Evolutionary conservation across 1,139 yeast genomes (phyloP).

Genomic region (Arxiozyma bovina): DNA sequence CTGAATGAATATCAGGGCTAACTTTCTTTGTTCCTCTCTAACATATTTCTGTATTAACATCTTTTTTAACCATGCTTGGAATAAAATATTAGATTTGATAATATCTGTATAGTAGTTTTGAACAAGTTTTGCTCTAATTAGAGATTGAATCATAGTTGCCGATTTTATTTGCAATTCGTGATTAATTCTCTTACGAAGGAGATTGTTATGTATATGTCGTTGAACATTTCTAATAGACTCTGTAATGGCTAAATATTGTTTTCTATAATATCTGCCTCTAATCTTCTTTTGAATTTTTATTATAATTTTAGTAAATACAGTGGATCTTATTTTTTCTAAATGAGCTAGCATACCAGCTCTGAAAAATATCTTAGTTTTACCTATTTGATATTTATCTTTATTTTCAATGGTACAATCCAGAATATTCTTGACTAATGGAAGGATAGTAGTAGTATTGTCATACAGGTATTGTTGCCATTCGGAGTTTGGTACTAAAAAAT

Average conservation of each 20-base stretch:
- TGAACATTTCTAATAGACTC: slow-evolving; percentile 52
- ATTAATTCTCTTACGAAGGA: slow-evolving; percentile 51
- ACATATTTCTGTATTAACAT: slow-evolving; percentile 46
- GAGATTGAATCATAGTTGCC: slow-evolving; percentile 65
- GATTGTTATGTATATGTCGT: slow-evolving; percentile 52
- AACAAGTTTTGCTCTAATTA: slow-evolving; percentile 52
- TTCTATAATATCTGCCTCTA: slow-evolving; percentile 57
- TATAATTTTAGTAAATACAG: slow-evolving; percentile 69
- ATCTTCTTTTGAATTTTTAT: slow-evolving; percentile 79
- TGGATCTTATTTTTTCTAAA: slow-evolving; percentile 76
- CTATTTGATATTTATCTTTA: slow-evolving; percentile 66
- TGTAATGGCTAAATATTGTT: slow-evolving; percentile 48
- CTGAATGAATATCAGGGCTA: slow-evolving; percentile 64
- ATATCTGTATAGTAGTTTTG: slow-evolving; percentile 39
- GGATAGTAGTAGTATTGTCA: slow-evolving; percentile 47
- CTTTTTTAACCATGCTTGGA: slow-evolving; percentile 70
- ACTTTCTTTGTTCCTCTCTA: slow-evolving; percentile 41
- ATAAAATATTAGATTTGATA: slow-evolving; percentile 44
- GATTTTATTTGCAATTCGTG: slow-evolving; percentile 53
- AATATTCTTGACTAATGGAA: slow-evolving; percentile 58
- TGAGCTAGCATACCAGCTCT: slow-evolving; percentile 94
- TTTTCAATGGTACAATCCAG: slow-evolving; percentile 56
- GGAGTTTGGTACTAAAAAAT: slow-evolving; percentile 63
- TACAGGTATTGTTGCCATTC: slow-evolving; percentile 59
- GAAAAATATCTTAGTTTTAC: slow-evolving; percentile 86